Conservation (phyloP, 2,329 filamentous ascomycete species). For the Hypomyces rosellus region DNA sequence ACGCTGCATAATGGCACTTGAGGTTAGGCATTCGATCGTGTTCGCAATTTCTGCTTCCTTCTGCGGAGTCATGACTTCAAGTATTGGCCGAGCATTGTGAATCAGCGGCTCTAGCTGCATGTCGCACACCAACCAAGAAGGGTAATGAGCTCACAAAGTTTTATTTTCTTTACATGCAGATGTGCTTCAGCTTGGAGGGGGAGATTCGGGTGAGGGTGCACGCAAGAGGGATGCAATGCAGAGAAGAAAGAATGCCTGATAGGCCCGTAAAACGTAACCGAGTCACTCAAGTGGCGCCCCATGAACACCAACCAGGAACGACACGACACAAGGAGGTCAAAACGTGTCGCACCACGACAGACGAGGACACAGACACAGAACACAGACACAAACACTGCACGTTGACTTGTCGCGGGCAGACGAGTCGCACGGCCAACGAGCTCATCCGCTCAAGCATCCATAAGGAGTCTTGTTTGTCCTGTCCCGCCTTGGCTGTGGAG, state of each 20-base stretch:
- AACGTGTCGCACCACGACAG: constrained; percentile 6
- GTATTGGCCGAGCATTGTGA: too few relatives aligned
- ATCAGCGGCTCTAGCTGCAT: too few relatives aligned
- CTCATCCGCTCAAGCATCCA: background rate
- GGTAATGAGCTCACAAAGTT: too few relatives aligned
- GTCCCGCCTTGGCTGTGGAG: background rate
- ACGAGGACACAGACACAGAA: constrained; percentile 1
- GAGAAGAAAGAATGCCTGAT: background rate
- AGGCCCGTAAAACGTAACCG: background rate
- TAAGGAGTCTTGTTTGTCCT: background rate
- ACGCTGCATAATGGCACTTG: constrained; percentile 1
- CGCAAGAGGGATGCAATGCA: background rate
- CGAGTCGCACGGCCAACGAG: constrained; percentile 3
- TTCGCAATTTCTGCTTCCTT: too few relatives aligned
- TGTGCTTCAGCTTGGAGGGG: too few relatives aligned
- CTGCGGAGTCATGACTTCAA: too few relatives aligned
- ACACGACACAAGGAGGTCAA: constrained; percentile 6
- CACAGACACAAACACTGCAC: constrained; percentile 3
- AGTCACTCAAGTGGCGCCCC: background rate
- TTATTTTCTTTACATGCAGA: too few relatives aligned
- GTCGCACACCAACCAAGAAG: too few relatives aligned
- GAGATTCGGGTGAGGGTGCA: background rate
- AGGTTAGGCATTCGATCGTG: background rate
- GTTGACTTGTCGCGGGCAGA: constrained; percentile 10
- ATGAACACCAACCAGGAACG: constrained; percentile 1